Percentiles rank a stretch among this genome's conserved stretches.
phyloP scores from a whole-genome alignment of 75 land plant species.

The Cryptomeria japonica region DNA sequence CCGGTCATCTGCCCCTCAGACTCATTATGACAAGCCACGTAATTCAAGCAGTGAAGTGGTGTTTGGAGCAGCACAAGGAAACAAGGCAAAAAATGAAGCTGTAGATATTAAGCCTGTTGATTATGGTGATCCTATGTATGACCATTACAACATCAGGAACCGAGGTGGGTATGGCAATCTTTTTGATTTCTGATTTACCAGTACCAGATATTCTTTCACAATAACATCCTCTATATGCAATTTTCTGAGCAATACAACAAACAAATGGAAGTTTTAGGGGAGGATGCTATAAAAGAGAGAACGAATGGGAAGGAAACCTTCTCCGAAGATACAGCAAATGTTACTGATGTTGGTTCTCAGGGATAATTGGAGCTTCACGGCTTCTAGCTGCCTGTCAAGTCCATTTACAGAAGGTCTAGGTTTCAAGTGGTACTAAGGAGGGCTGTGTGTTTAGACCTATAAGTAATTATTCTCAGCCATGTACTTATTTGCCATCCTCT shows the following conservation, averaged over 20 bases:
- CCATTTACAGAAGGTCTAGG: no score
- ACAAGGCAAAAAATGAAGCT: conserved; percentile 28
- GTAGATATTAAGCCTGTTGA: conserved; percentile 43
- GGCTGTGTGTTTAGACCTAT: no score
- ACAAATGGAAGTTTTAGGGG: background rate
- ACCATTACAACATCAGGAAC: conserved; percentile 55
- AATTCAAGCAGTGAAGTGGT: conserved; percentile 50
- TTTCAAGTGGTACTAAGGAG: no score
- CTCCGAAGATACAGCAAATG: no score
- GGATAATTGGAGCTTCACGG: no score
- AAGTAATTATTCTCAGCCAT: no score
- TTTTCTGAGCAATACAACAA: background rate
- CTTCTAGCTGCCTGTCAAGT: no score
- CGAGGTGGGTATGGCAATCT: conserved; percentile 29
- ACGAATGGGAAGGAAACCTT: no score
- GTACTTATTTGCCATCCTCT: no score
- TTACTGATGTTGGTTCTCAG: no score
- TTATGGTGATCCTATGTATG: conserved; percentile 52
- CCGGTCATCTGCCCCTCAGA: conserved; percentile 27
- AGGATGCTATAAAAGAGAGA: no score
- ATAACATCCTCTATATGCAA: background rate
- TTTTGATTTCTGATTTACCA: background rate
- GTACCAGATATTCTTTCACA: background rate
- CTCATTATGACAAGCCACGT: conserved; percentile 37
- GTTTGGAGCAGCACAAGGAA: conserved; percentile 24